These are phyloP conservation scores for Panellus pusillus DNA, from an alignment of 768 basidiomycete species.

Conservation along the genomic window DNA sequence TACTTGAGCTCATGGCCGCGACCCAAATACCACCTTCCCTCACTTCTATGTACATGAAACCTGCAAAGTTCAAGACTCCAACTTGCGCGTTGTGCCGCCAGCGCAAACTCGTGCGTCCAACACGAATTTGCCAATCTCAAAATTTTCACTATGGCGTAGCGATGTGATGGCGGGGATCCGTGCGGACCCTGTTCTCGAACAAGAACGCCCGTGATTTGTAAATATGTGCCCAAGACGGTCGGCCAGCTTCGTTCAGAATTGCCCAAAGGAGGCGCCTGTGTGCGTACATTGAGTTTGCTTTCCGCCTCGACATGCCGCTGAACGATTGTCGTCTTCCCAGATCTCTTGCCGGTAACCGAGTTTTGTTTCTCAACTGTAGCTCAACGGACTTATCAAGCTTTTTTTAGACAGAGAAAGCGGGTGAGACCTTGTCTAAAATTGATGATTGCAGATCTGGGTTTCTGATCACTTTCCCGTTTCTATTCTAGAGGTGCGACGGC, in stretches of 20 bases:
- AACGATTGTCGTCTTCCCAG: not conserved
- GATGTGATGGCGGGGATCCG: slow-evolving; percentile 19
- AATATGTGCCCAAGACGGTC: slow-evolving; percentile 17
- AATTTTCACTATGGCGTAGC: slow-evolving; percentile 1
- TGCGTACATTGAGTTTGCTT: not conserved
- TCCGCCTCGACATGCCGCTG: not conserved
- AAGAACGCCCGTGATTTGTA: slow-evolving; percentile 16
- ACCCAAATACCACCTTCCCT: not conserved
- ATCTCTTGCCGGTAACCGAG: slow-evolving; percentile 14
- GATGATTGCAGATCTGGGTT: not conserved
- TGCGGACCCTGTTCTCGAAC: slow-evolving; percentile 20
- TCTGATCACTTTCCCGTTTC: not conserved
- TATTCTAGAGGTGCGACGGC: slow-evolving; percentile 18
- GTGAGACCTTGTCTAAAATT: not conserved
- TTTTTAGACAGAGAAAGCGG: slow-evolving; percentile 18
- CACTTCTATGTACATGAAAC: slow-evolving; percentile 6
- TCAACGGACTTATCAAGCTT: not conserved
- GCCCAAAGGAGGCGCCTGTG: slow-evolving; percentile 20
- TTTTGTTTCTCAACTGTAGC: not conserved
- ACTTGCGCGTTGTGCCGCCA: slow-evolving; percentile 18
- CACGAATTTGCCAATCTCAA: not conserved
- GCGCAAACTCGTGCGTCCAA: slow-evolving; percentile 14
- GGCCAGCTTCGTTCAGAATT: slow-evolving; percentile 19
- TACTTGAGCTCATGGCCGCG: not conserved
- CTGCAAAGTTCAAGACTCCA: slow-evolving; percentile 20